Percentiles rank a stretch among this genome's conserved stretches.
Conservation (phyloP, 2,329 filamentous ascomycete genomes). For the Monosporascus cannonballus region DNA sequence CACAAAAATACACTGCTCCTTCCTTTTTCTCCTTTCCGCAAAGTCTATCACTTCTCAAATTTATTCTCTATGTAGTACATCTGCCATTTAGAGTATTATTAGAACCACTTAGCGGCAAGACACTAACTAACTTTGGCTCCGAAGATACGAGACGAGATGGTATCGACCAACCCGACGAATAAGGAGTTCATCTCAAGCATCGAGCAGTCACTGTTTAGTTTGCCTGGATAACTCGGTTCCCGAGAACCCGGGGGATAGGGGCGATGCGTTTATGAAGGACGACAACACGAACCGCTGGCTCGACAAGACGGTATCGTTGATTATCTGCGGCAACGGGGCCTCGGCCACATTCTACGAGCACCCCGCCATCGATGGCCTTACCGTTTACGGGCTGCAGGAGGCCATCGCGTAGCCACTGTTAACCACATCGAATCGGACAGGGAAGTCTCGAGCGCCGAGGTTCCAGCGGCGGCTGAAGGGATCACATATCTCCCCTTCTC, state of each 20-base stretch:
- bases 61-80: too few relatives aligned
- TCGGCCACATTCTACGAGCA: slow-evolving; percentile 4
- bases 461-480: not conserved
- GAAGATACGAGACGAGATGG: not conserved
- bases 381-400: not conserved
- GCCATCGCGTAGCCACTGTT: not conserved
- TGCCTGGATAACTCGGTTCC: slow-evolving; percentile 5
- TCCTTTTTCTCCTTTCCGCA: too few relatives aligned
- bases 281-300: slow-evolving; percentile 9
- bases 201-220: slow-evolving; percentile 5
- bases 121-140: not conserved
- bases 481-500: not conserved
- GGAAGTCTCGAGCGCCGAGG: not conserved
- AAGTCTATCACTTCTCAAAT: too few relatives aligned
- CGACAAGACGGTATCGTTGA: slow-evolving; percentile 6
- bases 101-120: not conserved
- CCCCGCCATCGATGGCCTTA: slow-evolving; percentile 5
- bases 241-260: slow-evolving; percentile 1
- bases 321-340: slow-evolving; percentile 5
- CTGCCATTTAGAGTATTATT: too few relatives aligned
- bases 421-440: not conserved
- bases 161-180: not conserved
- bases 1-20: too few relatives aligned
- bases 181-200: slow-evolving; percentile 1
- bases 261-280: slow-evolving; percentile 1